phyloP scores from a whole-genome alignment of 306 rosid genomes.

The Quercus alba region DNA sequence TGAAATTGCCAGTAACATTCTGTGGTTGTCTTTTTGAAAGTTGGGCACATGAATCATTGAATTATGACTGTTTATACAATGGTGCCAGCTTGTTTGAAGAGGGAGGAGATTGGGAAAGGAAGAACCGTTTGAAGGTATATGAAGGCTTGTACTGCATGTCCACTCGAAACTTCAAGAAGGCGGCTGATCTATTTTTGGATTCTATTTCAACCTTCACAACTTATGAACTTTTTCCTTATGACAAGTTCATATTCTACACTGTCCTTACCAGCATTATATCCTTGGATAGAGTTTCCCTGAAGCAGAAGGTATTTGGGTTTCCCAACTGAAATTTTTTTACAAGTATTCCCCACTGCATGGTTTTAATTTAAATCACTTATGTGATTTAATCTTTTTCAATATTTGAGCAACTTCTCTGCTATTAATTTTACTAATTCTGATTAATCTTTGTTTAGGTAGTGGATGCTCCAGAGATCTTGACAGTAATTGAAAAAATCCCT shows the following conservation, averaged over 20 bases:
- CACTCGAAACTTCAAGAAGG: slow-evolving; percentile 88
- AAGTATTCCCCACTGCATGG: neutral
- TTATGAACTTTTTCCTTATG: slow-evolving; percentile 84
- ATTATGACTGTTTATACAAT: slow-evolving; percentile 29
- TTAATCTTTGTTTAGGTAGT: slow-evolving; percentile 59
- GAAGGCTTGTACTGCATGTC: slow-evolving; percentile 95
- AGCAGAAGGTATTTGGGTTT: slow-evolving; percentile 66
- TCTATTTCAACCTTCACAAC: slow-evolving; percentile 96
- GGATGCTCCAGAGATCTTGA: slow-evolving; percentile 94
- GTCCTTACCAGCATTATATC: slow-evolving; percentile 94
- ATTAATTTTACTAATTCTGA: neutral
- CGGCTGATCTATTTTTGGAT: slow-evolving; percentile 81
- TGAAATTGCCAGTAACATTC: neutral
- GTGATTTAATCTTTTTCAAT: neutral
- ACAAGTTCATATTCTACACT: slow-evolving; percentile 87
- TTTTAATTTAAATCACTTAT: slow-evolving; percentile 1
- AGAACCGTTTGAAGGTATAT: slow-evolving; percentile 90
- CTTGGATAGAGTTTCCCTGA: slow-evolving; percentile 90
- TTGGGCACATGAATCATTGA: slow-evolving; percentile 5
- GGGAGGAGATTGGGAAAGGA: slow-evolving; percentile 99
- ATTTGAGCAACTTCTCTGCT: neutral
- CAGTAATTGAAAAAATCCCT: slow-evolving; percentile 92
- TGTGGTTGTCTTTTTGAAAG: slow-evolving; percentile 7
- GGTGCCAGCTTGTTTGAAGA: slow-evolving; percentile 89
- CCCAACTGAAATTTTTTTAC: too few species aligned